These are phyloP conservation scores for Fraxinus sp. DNA, from an alignment of 305 asterid species.

Conservation along the genomic window DNA sequence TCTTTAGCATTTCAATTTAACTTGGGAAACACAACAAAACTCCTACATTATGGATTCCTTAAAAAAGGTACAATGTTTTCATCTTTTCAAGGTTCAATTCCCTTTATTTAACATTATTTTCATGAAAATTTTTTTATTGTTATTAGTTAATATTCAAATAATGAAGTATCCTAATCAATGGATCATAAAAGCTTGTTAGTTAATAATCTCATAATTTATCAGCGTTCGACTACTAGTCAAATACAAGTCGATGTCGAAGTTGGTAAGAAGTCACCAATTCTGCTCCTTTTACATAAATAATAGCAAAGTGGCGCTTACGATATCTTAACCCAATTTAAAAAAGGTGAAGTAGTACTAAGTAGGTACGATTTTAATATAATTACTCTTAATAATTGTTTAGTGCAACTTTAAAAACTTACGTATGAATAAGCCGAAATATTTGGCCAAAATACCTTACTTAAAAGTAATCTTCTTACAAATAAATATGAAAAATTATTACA, in stretches of 20 bases:
- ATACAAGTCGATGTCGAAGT: neutral
- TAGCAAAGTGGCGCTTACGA: neutral
- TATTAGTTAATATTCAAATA: neutral
- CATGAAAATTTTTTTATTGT: neutral
- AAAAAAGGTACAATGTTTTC: neutral
- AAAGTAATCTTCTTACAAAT: neutral
- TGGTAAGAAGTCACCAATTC: neutral
- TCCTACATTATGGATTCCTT: slow-evolving; percentile 22
- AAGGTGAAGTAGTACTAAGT: neutral
- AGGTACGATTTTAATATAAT: too few species aligned
- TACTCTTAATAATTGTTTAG: neutral
- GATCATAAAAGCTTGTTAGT: neutral
- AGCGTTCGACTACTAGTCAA: neutral
- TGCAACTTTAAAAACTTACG: neutral
- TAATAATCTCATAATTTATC: neutral
- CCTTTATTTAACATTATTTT: neutral
- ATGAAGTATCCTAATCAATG: neutral
- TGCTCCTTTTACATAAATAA: neutral
- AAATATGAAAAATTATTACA: neutral
- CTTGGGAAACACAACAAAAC: slow-evolving; percentile 33
- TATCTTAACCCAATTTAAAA: neutral
- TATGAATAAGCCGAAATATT: neutral
- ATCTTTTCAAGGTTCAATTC: neutral
- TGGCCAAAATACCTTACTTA: neutral
- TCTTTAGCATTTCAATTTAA: slow-evolving; percentile 26